Base-by-base conservation (phyloP, 2,329 filamentous ascomycete genomes). In the Rhynchosporium agropyri region DNA sequence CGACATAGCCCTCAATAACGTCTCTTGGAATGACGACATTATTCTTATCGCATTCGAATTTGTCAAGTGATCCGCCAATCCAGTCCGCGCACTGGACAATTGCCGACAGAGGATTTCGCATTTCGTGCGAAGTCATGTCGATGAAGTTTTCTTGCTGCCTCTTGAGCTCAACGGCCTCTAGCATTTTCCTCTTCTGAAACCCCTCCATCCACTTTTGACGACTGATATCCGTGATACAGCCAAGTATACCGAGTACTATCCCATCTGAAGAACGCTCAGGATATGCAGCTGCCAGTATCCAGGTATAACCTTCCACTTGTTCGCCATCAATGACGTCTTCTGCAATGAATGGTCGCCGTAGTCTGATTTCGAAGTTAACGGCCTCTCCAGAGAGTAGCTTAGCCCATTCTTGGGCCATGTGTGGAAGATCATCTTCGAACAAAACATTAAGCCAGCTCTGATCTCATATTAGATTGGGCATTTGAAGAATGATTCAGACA, bases 111-210 rank as follows among this genome's bases (percentile, higher is more conserved):
- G 89, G 89, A 68, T 92, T 92, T 31, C 89, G 82, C 83, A 90
- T 88, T 72, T 90, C 88, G 72, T 70, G 67, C 13, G 70, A 88
- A 1, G 83, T 84, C 79, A 91, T 91, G 74, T 92, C 90, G 70
- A 93, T 91, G 70, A 92, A 92, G 67, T 90, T 90, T 70, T 93
- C 89, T 71, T 94, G 91, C 71, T 90, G 88, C 4, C 87, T 78
- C 69, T 83, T 84, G 36, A 82, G 81, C 70, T 85, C 82, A 31
- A 86, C 43, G 13, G 60, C 60, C 36, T 61, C 60, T 49, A 67
- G 29, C 65, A 68, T 65, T 82, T 81, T 72, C 80, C 83, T 57
- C 77, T 78, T 70, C 46, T 71, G 69, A 15, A 70, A 69, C 13
- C 49, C 66, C 40, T 72, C 70, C 15, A 67, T 68, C 68, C 66